These are phyloP conservation scores for Pseudonitzschia multiseries DNA, from an alignment of 108 stramenopile species.

Conservation along the genomic window DNA sequence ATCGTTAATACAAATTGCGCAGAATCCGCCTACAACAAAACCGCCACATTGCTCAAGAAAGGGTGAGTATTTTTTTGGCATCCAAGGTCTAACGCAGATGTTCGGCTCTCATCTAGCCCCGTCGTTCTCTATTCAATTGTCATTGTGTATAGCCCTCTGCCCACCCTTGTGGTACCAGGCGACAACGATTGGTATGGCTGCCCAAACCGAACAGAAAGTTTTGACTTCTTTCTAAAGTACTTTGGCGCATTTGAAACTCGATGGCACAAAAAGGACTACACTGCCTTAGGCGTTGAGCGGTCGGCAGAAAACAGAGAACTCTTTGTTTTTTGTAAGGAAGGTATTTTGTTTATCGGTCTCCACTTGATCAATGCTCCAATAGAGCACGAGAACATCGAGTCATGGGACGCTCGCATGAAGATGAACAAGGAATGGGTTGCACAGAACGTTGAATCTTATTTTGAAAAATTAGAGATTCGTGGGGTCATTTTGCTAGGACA, in stretches of 20 bases:
- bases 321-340: slow-evolving; percentile 23
- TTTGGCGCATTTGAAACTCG: slow-evolving; percentile 28
- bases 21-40: slow-evolving; percentile 17
- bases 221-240: slow-evolving; percentile 14
- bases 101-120: not conserved
- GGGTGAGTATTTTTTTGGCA: slow-evolving; percentile 4
- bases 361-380: slow-evolving; percentile 19
- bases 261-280: slow-evolving; percentile 24
- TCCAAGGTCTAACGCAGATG: not conserved
- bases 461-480: slow-evolving; percentile 15
- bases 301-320: slow-evolving; percentile 14
- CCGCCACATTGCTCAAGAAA: slow-evolving; percentile 4
- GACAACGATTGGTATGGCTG: slow-evolving; percentile 44
- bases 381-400: slow-evolving; percentile 15
- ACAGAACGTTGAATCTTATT: slow-evolving; percentile 8
- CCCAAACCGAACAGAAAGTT: slow-evolving; percentile 11
- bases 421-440: slow-evolving; percentile 25
- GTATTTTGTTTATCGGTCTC: slow-evolving; percentile 26
- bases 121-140: not conserved
- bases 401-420: slow-evolving; percentile 19
- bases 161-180: slow-evolving; percentile 26
- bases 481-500: slow-evolving; percentile 35
- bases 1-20: slow-evolving; percentile 17
- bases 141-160: slow-evolving; percentile 16
- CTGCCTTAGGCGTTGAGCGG: not conserved